Evolutionary conservation across 371 early-diverging fungal genomes (phyloP).

Genomic region (Apophysomyces ossiformis): DNA sequence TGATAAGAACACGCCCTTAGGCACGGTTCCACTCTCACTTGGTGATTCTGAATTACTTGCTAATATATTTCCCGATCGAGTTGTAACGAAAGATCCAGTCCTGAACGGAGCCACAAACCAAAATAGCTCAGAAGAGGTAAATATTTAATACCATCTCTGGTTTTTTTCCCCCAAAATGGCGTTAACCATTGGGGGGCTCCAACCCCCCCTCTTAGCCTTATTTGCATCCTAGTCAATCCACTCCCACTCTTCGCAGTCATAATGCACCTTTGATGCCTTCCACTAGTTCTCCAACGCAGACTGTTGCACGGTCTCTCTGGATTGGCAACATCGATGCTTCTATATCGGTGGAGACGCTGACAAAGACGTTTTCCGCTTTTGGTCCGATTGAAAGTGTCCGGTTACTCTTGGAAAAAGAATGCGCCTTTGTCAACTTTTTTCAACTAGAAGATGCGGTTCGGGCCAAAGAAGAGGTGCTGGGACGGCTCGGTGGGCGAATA

Average conservation of each 20-base stretch:
- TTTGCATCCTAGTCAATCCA: constrained; percentile 41
- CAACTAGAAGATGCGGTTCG: constrained; percentile 86
- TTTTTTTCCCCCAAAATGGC: no score
- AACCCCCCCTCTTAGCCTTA: constrained; percentile 20
- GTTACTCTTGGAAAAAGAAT: constrained; percentile 93
- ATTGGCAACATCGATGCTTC: constrained; percentile 90
- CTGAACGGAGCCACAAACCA: constrained; percentile 19
- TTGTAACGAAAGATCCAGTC: not conserved
- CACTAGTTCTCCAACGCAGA: constrained; percentile 41
- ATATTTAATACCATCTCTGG: not conserved
- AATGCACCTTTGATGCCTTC: constrained; percentile 23
- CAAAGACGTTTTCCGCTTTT: constrained; percentile 84
- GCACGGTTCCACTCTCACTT: constrained; percentile 39
- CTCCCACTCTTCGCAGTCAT: constrained; percentile 34
- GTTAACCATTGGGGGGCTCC: no score
- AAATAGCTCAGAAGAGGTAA: constrained; percentile 24
- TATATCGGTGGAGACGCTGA: constrained; percentile 80
- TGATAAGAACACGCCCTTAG: not conserved
- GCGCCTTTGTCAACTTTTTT: constrained; percentile 94
- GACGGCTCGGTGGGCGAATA: constrained; percentile 73
- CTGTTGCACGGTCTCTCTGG: constrained; percentile 90
- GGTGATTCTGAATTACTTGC: constrained; percentile 56
- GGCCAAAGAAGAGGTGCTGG: constrained; percentile 88
- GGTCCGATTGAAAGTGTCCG: constrained; percentile 94
- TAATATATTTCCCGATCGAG: constrained; percentile 43